Evolutionary conservation across 148 eudicot species (phyloP).

Genomic region (Simmondsia chinensis): DNA sequence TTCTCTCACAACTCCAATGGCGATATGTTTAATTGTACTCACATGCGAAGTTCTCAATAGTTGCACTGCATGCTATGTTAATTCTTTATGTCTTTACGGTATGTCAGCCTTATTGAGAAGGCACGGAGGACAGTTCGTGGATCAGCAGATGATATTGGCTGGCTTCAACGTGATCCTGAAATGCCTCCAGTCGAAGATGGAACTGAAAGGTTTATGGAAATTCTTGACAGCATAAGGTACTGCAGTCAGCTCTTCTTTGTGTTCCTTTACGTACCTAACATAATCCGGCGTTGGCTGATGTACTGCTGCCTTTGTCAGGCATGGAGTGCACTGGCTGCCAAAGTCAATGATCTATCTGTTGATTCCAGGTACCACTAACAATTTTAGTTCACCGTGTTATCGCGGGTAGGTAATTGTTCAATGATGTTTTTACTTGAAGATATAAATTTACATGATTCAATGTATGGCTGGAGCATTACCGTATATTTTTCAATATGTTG

Average conservation of each 20-base stretch:
- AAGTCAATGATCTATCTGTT: slow-evolving; percentile 77
- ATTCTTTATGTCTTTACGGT: no score
- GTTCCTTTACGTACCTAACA: slow-evolving; percentile 7
- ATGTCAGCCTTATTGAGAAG: slow-evolving; percentile 60
- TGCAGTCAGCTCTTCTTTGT: not conserved
- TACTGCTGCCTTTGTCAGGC: slow-evolving; percentile 41
- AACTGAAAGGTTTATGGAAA: slow-evolving; percentile 85
- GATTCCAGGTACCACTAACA: slow-evolving; percentile 60
- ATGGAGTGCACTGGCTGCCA: slow-evolving; percentile 91
- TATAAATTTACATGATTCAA: no score
- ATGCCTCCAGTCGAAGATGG: slow-evolving; percentile 93
- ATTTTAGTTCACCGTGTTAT: no score
- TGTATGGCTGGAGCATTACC: no score
- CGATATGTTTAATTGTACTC: no score
- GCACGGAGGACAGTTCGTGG: slow-evolving; percentile 87
- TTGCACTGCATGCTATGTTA: no score
- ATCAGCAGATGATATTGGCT: slow-evolving; percentile 96
- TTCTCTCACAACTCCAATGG: no score
- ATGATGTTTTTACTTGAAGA: no score
- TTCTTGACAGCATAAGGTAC: slow-evolving; percentile 81
- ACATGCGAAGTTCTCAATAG: no score
- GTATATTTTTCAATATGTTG: no score
- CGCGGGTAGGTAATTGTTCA: no score
- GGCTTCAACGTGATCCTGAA: slow-evolving; percentile 76
- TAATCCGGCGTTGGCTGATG: slow-evolving; percentile 4